Evolutionary conservation across 306 rosid species (phyloP).

Genomic region (Oxytropis ochrocephala): DNA sequence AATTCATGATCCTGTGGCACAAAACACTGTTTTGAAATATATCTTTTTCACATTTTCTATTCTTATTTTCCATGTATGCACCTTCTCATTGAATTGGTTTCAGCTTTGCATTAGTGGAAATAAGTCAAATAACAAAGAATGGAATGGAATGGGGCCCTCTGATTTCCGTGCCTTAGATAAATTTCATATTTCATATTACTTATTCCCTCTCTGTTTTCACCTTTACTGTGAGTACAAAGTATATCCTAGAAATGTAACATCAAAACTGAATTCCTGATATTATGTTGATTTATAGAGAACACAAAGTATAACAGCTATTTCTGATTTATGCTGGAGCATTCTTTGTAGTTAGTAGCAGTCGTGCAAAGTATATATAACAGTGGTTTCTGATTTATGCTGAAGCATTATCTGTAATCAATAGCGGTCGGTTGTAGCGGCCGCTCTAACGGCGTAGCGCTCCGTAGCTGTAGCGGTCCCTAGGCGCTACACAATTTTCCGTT

Average conservation of each 20-base stretch:
- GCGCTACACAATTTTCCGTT: no score
- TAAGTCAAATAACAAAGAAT: background rate
- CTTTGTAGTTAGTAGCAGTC: no score
- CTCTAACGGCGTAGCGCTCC: no score
- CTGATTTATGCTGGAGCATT: background rate
- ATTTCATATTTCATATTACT: background rate
- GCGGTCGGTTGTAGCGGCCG: no score
- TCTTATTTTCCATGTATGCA: slow-evolving; percentile 6
- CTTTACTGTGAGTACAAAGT: background rate
- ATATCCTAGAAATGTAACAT: background rate
- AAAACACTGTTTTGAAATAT: background rate
- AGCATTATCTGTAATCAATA: no score
- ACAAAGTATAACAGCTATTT: no score
- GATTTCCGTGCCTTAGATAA: background rate
- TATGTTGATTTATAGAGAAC: background rate
- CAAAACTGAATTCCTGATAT: background rate
- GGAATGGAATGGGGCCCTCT: background rate
- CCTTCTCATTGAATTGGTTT: background rate
- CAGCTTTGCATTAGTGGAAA: background rate
- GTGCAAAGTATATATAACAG: no score
- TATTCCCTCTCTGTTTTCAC: background rate
- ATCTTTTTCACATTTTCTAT: background rate
- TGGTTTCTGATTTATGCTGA: no score
- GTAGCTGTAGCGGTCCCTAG: no score
- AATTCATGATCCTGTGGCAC: background rate